Conservation (phyloP, 805 yeast genomes). For the Ogataea methanolica region DNA sequence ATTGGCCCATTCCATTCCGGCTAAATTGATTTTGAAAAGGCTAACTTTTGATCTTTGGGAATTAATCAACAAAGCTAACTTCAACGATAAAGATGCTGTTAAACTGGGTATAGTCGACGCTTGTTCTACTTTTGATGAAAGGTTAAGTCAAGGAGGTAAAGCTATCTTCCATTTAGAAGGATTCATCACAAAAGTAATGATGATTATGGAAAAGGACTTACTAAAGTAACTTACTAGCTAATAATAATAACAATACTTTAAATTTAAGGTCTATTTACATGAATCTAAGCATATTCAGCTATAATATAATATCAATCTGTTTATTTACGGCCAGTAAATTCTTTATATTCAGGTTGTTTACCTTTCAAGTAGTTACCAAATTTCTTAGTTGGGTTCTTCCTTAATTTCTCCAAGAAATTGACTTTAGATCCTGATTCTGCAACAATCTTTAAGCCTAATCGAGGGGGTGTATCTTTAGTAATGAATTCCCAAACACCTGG, state of each 20-base stretch:
- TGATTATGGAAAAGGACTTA: constrained; percentile 47
- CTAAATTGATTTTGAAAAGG: constrained; percentile 69
- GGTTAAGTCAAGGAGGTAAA: constrained; percentile 80
- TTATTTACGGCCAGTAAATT: constrained; percentile 28
- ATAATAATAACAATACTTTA: not conserved
- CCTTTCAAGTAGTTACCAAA: constrained; percentile 51
- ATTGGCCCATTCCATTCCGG: constrained; percentile 90
- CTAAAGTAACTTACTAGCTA: not conserved
- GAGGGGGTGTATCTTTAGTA: constrained; percentile 54
- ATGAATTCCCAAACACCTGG: constrained; percentile 92
- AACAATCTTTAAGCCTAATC: constrained; percentile 64
- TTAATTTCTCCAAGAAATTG: constrained; percentile 51
- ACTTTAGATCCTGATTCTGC: constrained; percentile 38
- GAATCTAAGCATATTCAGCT: not conserved
- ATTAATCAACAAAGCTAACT: constrained; percentile 13
- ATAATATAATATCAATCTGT: not conserved
- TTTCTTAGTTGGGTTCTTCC: constrained; percentile 60
- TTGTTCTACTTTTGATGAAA: constrained; percentile 74
- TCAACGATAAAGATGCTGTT: constrained; percentile 21
- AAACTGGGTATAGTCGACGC: constrained; percentile 49
- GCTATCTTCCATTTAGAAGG: constrained; percentile 95
- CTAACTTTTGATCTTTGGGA: constrained; percentile 35
- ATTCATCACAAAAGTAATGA: constrained; percentile 85
- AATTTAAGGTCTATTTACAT: not conserved
- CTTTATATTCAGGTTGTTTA: constrained; percentile 47